Conservation (phyloP, 768 basidiomycete species). For the Lactarius hengduanensis region DNA sequence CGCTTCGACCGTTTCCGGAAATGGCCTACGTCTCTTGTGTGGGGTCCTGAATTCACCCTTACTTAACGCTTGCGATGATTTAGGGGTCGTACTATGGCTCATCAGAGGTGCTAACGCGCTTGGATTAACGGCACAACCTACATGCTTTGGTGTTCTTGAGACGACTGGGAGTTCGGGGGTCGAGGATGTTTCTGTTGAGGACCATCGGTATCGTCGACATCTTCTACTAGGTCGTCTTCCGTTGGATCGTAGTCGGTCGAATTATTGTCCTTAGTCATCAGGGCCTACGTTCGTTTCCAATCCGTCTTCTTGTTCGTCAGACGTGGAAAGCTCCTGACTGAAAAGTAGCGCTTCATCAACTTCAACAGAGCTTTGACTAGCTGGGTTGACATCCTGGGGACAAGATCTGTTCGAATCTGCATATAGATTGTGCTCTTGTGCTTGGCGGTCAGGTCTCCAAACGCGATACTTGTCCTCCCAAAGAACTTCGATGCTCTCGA, state of each 20-base stretch:
- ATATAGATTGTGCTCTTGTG: conserved; percentile 20
- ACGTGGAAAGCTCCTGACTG: conserved; percentile 47
- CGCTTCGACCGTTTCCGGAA: not conserved
- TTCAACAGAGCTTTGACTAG: conserved; percentile 40
- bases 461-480: conserved; percentile 66
- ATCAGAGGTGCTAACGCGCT: conserved; percentile 4
- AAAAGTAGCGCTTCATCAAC: conserved; percentile 54
- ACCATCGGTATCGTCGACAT: conserved; percentile 34
- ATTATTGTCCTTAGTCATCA: conserved; percentile 32
- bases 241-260: conserved; percentile 37
- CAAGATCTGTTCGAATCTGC: conserved; percentile 18
- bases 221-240: conserved; percentile 36
- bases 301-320: conserved; percentile 37
- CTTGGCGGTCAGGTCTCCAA: conserved; percentile 48
- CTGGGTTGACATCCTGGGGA: conserved; percentile 7
- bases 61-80: conserved; percentile 4
- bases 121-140: not conserved
- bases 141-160: not conserved
- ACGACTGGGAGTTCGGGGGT: conserved; percentile 13
- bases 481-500: conserved; percentile 84
- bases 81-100: not conserved
- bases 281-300: conserved; percentile 30
- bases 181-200: conserved; percentile 15
- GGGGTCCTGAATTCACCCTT: conserved; percentile 7
- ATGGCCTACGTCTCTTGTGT: conserved; percentile 19